These are phyloP conservation scores for Mucor plumbeus DNA, from an alignment of 371 early-diverging fungal species.

Conservation along the genomic window DNA sequence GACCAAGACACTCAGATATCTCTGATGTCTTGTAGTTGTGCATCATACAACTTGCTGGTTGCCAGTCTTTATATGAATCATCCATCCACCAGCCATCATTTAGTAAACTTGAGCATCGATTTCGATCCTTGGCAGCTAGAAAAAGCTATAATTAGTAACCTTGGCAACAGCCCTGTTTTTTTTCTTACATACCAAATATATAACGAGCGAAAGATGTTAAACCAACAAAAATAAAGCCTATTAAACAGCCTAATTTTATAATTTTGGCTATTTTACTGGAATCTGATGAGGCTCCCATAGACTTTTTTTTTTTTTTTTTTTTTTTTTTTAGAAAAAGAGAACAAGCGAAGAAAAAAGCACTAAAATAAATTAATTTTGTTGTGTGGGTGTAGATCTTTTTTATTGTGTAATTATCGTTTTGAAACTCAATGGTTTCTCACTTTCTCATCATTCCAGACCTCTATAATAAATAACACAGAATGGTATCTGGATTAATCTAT, in stretches of 20 bases:
- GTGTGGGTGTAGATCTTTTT: not conserved
- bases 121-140: constrained; percentile 48
- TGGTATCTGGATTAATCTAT: not conserved
- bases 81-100: constrained; percentile 60
- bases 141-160: not conserved
- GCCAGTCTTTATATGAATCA: constrained; percentile 53
- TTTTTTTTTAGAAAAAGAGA: no score
- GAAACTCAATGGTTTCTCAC: not conserved
- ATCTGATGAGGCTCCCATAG: constrained; percentile 6
- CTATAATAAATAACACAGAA: not conserved
- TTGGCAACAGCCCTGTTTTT: not conserved
- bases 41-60: constrained; percentile 68
- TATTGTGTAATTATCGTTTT: not conserved
- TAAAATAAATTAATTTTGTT: not conserved
- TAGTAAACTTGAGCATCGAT: constrained; percentile 51
- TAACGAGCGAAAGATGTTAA: not conserved
- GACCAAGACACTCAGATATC: constrained; percentile 51
- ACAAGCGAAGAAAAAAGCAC: not conserved
- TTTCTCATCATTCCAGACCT: not conserved
- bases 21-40: constrained; percentile 55
- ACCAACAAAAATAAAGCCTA: not conserved
- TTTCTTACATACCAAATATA: not conserved
- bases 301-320: no score
- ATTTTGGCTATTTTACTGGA: not conserved
- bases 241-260: constrained; percentile 3